These are phyloP conservation scores for Yamadazyma atmosphaerica DNA, from an alignment of 1,139 yeast species.

Conservation along the genomic window DNA sequence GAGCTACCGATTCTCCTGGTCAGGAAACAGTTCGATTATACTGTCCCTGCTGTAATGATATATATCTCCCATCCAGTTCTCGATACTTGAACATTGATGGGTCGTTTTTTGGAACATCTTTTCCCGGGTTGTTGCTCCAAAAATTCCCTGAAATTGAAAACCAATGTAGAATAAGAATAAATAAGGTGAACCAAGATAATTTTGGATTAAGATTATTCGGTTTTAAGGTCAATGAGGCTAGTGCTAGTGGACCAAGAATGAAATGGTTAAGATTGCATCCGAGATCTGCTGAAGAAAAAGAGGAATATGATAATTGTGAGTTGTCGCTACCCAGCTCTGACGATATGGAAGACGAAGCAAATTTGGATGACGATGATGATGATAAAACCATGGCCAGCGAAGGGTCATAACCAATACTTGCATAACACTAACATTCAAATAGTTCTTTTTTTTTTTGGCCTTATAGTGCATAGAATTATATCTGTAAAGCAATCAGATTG, in stretches of 20 bases:
- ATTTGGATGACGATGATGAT: constrained; percentile 26
- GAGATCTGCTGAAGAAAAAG: constrained; percentile 52
- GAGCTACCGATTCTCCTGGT: constrained; percentile 88
- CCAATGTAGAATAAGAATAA: constrained; percentile 48
- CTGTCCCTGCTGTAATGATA: constrained; percentile 93
- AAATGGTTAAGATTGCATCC: constrained; percentile 88
- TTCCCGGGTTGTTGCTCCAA: constrained; percentile 88
- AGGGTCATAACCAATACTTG: constrained; percentile 10
- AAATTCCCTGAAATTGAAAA: constrained; percentile 80
- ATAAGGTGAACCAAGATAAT: constrained; percentile 51
- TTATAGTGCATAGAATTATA: too few relatives aligned
- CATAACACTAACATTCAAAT: too few relatives aligned
- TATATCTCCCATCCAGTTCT: constrained; percentile 83
- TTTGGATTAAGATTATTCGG: constrained; percentile 86
- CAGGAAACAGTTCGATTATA: constrained; percentile 87
- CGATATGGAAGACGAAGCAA: constrained; percentile 23
- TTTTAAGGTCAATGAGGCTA: constrained; percentile 72
- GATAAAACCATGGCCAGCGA: constrained; percentile 52
- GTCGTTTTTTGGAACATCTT: constrained; percentile 94
- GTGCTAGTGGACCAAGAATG: constrained; percentile 90
- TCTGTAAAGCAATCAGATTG: too few relatives aligned
- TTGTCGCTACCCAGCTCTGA: constrained; percentile 52
- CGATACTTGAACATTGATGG: constrained; percentile 90
- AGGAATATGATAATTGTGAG: constrained; percentile 64
- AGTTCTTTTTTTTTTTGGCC: constrained; percentile 2